phyloP scores from a whole-genome alignment of 1,139 yeast genomes.

The Sugiyamaella neomexicana region DNA sequence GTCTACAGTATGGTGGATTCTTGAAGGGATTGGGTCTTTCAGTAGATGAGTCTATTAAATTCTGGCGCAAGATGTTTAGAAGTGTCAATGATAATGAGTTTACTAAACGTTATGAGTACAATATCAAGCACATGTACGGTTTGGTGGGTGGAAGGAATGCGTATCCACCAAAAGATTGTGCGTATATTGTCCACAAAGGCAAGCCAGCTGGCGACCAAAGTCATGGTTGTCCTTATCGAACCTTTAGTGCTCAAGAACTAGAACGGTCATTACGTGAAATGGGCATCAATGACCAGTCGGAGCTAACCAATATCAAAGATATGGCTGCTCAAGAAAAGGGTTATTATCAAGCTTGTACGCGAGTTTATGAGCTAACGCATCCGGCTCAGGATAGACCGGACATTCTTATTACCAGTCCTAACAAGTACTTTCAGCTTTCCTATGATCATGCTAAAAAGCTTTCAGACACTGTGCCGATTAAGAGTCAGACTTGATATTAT shows the following conservation, averaged over 20 bases:
- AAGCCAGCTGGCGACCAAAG: conserved; percentile 68
- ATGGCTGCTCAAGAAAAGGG: conserved; percentile 60
- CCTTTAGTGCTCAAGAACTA: conserved; percentile 62
- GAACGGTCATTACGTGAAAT: conserved; percentile 54
- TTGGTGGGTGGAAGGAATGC: conserved; percentile 86
- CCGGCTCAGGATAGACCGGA: conserved; percentile 42
- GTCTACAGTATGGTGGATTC: conserved; percentile 83
- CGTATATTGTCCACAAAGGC: conserved; percentile 69
- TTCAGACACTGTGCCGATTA: too few species aligned
- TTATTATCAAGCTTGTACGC: conserved; percentile 84
- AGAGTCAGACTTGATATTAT: neutral
- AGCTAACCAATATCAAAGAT: conserved; percentile 63
- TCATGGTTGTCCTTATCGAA: conserved; percentile 94
- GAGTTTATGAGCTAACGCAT: conserved; percentile 83
- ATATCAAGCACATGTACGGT: conserved; percentile 86
- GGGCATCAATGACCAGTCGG: conserved; percentile 69
- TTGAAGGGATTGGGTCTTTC: conserved; percentile 85
- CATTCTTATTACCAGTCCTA: conserved; percentile 76
- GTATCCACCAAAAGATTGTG: conserved; percentile 85
- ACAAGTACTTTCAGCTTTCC: conserved; percentile 73
- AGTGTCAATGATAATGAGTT: conserved; percentile 68
- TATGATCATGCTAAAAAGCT: conserved; percentile 18
- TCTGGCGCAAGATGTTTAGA: conserved; percentile 79
- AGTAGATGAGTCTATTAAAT: conserved; percentile 83
- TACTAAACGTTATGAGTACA: conserved; percentile 84